Conservation (phyloP, 106 monocot genomes). For the Cymbidium sinense region DNA sequence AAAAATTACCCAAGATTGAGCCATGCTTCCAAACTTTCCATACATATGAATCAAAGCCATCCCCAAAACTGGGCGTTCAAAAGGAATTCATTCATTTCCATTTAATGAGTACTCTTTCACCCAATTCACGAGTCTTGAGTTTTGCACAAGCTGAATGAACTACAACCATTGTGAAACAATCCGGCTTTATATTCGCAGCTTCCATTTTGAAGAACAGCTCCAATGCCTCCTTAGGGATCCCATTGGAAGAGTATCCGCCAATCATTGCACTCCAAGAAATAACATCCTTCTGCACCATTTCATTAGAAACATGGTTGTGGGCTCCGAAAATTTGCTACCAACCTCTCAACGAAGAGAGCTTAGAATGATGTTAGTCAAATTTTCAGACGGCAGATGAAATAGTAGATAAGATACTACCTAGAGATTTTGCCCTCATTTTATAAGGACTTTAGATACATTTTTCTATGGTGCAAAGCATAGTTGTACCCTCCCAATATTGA, state of each 20-base stretch:
- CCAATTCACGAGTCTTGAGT: slow-evolving; percentile 57
- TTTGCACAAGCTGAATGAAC: slow-evolving; percentile 66
- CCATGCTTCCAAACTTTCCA: slow-evolving; percentile 56
- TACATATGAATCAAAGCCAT: slow-evolving; percentile 86
- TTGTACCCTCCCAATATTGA: too few species aligned
- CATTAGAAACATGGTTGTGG: slow-evolving; percentile 45
- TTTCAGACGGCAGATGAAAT: too few species aligned
- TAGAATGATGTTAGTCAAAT: too few species aligned
- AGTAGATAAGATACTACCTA: too few species aligned
- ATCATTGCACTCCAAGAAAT: slow-evolving; percentile 79
- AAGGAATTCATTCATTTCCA: slow-evolving; percentile 32
- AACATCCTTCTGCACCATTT: slow-evolving; percentile 53
- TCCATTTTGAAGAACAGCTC: slow-evolving; percentile 56
- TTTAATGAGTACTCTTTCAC: slow-evolving; percentile 19
- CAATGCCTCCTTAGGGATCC: slow-evolving; percentile 58
- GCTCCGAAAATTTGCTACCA: too few species aligned
- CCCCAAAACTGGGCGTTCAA: slow-evolving; percentile 56
- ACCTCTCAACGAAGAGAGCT: too few species aligned
- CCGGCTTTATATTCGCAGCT: slow-evolving; percentile 33
- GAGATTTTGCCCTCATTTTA: too few species aligned
- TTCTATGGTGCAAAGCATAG: too few species aligned
- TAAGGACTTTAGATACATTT: too few species aligned
- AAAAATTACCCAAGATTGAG: slow-evolving; percentile 44
- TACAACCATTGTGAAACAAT: slow-evolving; percentile 66
- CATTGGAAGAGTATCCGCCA: slow-evolving; percentile 68